Conservation (phyloP, 257 asterid species). For the Ligustrum vulgare region DNA sequence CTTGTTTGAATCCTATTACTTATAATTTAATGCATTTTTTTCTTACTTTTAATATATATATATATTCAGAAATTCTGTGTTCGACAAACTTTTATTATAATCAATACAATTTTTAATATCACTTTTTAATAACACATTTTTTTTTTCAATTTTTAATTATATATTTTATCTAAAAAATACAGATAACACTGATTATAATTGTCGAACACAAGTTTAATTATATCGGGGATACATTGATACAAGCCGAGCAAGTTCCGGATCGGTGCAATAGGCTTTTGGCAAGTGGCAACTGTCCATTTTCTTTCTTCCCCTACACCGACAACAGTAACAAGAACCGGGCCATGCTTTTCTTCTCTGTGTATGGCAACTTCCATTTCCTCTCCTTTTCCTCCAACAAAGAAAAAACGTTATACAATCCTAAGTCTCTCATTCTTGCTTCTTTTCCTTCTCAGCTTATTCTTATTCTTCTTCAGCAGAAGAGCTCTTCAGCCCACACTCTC, state of each 20-base stretch:
- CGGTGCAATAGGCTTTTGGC: background rate
- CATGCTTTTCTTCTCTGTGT: conserved; percentile 35
- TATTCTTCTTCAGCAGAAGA: conserved; percentile 44
- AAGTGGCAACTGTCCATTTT: conserved; percentile 37
- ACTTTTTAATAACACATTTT: too few relatives aligned
- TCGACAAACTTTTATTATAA: too few relatives aligned
- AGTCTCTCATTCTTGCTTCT: conserved; percentile 35
- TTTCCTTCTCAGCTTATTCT: conserved; percentile 43
- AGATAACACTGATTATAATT: too few relatives aligned
- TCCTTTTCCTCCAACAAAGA: conserved; percentile 30
- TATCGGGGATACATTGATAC: too few relatives aligned
- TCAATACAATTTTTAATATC: too few relatives aligned
- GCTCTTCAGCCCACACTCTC: conserved; percentile 45
- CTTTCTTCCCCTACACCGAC: conserved; percentile 46
- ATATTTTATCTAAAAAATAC: too few relatives aligned
- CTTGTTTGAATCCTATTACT: too few relatives aligned
- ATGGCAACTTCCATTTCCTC: conserved; percentile 51
- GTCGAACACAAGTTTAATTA: too few relatives aligned
- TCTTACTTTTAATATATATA: too few relatives aligned
- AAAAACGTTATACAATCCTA: conserved; percentile 39
- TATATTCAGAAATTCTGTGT: too few relatives aligned
- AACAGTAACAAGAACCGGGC: conserved; percentile 8
- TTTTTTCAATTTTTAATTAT: too few relatives aligned
- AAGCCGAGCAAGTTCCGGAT: background rate
- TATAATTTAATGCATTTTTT: too few relatives aligned